Evolutionary conservation across 331 rosid genomes (phyloP).

Genomic region (Malus hybrid): DNA sequence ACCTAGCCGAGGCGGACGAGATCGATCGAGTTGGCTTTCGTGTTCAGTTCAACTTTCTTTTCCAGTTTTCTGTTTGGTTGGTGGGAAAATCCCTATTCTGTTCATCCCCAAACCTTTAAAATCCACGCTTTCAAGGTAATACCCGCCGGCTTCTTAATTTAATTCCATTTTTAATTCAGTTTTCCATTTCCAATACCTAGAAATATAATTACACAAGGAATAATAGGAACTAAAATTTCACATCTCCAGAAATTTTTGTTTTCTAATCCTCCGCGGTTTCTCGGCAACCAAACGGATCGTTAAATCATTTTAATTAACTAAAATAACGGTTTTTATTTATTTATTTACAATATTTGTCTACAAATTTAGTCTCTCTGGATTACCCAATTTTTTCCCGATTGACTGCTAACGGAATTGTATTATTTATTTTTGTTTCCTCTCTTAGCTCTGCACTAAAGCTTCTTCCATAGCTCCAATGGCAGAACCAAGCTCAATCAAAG

Average conservation of each 20-base stretch:
- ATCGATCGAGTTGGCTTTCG: too few relatives aligned
- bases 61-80: neutral
- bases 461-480: neutral
- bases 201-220: neutral
- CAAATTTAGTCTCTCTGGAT: too few relatives aligned
- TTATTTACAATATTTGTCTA: neutral
- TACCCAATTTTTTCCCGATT: too few relatives aligned
- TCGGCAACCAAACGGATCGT: neutral
- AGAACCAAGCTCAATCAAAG: neutral
- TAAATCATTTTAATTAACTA: neutral
- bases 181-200: neutral
- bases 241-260: neutral
- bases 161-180: neutral
- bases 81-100: neutral
- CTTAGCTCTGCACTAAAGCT: too few relatives aligned
- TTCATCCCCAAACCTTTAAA: neutral
- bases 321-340: neutral
- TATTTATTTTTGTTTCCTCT: too few relatives aligned
- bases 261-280: neutral
- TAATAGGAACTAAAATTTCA: neutral
- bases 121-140: neutral
- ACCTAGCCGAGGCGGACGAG: too few relatives aligned
- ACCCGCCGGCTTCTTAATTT: neutral
- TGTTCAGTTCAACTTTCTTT: too few relatives aligned
- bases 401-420: too few relatives aligned